Evolutionary conservation across 192 early-diverging fungal species (phyloP), one percentile per base, ranked within the genome.

Genomic region (Backusella liffmaniae): DNA sequence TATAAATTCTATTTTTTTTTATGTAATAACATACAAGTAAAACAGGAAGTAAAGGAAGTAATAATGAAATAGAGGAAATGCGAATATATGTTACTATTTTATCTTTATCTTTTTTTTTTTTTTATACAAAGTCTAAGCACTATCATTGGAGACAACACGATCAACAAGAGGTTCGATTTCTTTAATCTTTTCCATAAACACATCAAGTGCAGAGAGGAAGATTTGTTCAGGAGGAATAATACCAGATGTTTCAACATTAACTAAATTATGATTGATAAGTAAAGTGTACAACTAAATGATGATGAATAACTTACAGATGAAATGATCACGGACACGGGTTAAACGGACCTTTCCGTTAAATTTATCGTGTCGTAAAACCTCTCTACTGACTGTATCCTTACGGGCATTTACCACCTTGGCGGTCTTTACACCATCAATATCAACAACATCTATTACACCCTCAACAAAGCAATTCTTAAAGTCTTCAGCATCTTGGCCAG

Each of bases 371-470:
- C 96, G 90, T 71, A 99, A 85, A 12, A 95, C 95, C 79, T 99
- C 96, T 26, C 98, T 88, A 77, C 92, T 94, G 29, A 96, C 94
- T 5, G 96, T 99, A 80, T 99, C 98, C 85, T 96, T 95, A 75
- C 98, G 91, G 70, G 97, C 87, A 77, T 98, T 96, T 18, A 91
- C 92, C 3, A 99, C 92, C 34, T 87, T 86, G 26, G 96, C 97
- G 78, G 88, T 89, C 67, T 87, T 86, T 66, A 90, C 86, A 36
- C 90, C 90, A 35, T 84, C 79, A 74, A 95, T 90, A 18, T 83
- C 79, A 34, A 92, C 86, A 26, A 98, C 77, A 21, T 93, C 95
- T 35, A 96, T 85, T 7, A 98, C 96, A 62, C 96, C 97, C 32
- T 84, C 76, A 62, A 96, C 86, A 83, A 99, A 99, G 83, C 96